phyloP scores from a whole-genome alignment of 331 rosid species.

The Rhamnella rubrinervis region DNA sequence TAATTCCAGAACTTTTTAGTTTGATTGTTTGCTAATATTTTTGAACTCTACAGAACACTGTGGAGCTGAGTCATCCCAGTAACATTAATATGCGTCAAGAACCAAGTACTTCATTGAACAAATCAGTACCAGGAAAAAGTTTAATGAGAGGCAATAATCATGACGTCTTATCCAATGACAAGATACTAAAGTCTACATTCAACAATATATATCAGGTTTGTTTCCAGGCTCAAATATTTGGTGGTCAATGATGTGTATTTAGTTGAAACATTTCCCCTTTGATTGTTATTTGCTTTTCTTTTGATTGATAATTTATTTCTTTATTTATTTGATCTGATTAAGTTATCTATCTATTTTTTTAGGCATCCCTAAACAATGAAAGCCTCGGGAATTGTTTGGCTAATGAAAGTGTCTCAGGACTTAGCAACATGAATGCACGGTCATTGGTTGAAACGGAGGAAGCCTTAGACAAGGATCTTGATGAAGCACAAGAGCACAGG shows the following conservation, averaged over 20 bases:
- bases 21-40: slow-evolving; percentile 21
- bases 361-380: slow-evolving; percentile 47
- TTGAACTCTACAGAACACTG: slow-evolving; percentile 28
- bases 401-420: slow-evolving; percentile 43
- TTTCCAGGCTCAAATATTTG: slow-evolving; percentile 9
- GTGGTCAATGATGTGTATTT: slow-evolving; percentile 7
- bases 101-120: slow-evolving; percentile 33
- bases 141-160: slow-evolving; percentile 24
- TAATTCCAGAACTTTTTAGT: neutral
- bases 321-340: no score
- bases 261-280: neutral
- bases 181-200: slow-evolving; percentile 28
- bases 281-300: neutral
- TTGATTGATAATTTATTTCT: neutral
- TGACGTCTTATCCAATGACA: slow-evolving; percentile 30
- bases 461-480: slow-evolving; percentile 80
- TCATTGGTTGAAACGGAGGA: slow-evolving; percentile 72
- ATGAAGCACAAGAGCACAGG: slow-evolving; percentile 85
- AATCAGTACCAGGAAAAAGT: slow-evolving; percentile 26
- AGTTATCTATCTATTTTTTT: slow-evolving; percentile 12
- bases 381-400: slow-evolving; percentile 41
- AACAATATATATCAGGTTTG: slow-evolving; percentile 35
- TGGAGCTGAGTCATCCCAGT: slow-evolving; percentile 34
- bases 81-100: slow-evolving; percentile 17
- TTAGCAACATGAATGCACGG: slow-evolving; percentile 41